Evolutionary conservation across 352 stramenopile species (phyloP).

Genomic region (Globisporangium rhizosaccharum): DNA sequence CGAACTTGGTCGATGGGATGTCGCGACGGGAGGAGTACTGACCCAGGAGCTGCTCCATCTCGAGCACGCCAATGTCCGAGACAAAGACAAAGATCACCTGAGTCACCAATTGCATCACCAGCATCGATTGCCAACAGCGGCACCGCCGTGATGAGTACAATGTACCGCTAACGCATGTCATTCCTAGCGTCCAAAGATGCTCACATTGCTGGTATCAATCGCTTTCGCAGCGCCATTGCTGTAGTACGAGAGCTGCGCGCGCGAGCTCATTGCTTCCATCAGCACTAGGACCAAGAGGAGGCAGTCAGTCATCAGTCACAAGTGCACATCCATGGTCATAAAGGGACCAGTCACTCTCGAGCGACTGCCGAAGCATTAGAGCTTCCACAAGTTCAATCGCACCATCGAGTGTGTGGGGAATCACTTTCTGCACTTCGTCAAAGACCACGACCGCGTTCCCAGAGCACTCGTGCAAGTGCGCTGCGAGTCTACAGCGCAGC

Average conservation of each 20-base stretch:
- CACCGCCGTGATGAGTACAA: neutral
- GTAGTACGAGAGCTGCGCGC: constrained; percentile 72
- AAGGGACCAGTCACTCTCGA: too few relatives aligned
- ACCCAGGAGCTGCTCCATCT: constrained; percentile 84
- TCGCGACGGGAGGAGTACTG: constrained; percentile 69
- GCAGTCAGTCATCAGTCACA: neutral
- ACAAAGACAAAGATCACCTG: constrained; percentile 87
- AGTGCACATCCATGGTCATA: neutral
- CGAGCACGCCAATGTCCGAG: constrained; percentile 80
- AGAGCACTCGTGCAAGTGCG: constrained; percentile 75
- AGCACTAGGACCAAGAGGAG: constrained; percentile 30
- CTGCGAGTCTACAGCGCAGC: constrained; percentile 39
- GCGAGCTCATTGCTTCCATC: constrained; percentile 69
- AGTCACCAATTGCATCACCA: too few relatives aligned
- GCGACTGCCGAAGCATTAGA: too few relatives aligned
- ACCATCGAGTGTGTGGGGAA: constrained; percentile 86
- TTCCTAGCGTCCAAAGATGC: neutral
- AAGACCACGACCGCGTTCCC: constrained; percentile 88
- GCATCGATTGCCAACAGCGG: neutral
- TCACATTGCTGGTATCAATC: constrained; percentile 71
- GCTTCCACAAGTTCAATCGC: constrained; percentile 4
- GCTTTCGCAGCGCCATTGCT: constrained; percentile 56
- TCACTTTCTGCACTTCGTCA: constrained; percentile 90
- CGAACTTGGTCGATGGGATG: constrained; percentile 48
- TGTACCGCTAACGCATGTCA: neutral